phyloP scores from a whole-genome alignment of 345 rosid species.

The Mallotus nudiflorus region DNA sequence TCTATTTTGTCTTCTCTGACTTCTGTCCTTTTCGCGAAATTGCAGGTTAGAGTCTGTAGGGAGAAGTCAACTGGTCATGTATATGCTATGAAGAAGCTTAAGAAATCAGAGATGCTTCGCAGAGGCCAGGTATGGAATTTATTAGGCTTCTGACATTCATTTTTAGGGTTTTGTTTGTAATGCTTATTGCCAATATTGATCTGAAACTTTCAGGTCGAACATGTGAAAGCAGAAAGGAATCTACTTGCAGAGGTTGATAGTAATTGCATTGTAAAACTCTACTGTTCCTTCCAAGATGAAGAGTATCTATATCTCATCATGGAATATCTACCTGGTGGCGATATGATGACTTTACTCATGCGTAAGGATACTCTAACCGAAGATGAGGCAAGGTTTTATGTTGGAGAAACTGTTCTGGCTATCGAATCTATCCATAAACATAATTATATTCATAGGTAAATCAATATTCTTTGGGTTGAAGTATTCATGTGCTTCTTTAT shows the following conservation, averaged over 20 bases:
- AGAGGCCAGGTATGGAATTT: slow-evolving; percentile 63
- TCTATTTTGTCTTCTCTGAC: background rate
- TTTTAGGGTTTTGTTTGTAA: background rate
- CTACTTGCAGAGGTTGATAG: slow-evolving; percentile 77
- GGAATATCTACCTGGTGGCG: slow-evolving; percentile 82
- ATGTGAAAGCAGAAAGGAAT: slow-evolving; percentile 72
- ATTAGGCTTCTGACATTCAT: background rate
- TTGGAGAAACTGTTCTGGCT: slow-evolving; percentile 65
- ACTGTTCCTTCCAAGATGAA: slow-evolving; percentile 73
- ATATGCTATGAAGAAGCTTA: slow-evolving; percentile 95
- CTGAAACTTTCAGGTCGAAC: slow-evolving; percentile 54
- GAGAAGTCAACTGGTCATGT: slow-evolving; percentile 90
- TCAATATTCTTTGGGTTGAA: background rate
- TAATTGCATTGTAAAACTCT: slow-evolving; percentile 64
- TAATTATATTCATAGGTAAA: slow-evolving; percentile 65
- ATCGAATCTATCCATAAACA: slow-evolving; percentile 73
- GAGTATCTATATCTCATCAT: slow-evolving; percentile 63
- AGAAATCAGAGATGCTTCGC: slow-evolving; percentile 96
- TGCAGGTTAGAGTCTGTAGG: slow-evolving; percentile 85
- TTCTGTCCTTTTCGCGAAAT: background rate
- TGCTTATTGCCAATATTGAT: slow-evolving; percentile 24
- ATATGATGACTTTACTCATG: slow-evolving; percentile 74
- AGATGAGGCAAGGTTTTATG: slow-evolving; percentile 68
- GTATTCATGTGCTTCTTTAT: background rate
- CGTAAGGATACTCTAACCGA: slow-evolving; percentile 64